A percentile compares a stretch with the other conserved stretches of the same genome.
Conservation (phyloP, 768 basidiomycete genomes). For the Amanita pseudoporphyria region DNA sequence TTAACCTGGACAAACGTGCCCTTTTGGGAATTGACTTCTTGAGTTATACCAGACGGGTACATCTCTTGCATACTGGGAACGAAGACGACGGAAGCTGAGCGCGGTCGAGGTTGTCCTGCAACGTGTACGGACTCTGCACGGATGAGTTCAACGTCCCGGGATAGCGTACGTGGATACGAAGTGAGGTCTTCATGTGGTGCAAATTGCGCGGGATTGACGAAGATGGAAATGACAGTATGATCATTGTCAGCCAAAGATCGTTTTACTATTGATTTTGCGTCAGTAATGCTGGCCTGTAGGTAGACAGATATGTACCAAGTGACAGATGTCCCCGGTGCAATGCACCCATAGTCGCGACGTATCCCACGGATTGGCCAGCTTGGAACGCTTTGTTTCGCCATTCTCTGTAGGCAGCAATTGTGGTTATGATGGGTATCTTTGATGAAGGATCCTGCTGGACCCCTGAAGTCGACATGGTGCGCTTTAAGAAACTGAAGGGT, state of each 20-base stretch:
- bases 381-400: conserved; percentile 67
- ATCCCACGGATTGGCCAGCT: conserved; percentile 64
- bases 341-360: conserved; percentile 98
- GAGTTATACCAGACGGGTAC: conserved; percentile 88
- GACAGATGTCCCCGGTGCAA: conserved; percentile 89
- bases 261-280: conserved; percentile 41
- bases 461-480: conserved; percentile 7
- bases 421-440: conserved; percentile 41
- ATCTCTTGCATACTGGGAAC: conserved; percentile 73
- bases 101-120: conserved; percentile 13
- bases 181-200: conserved; percentile 91
- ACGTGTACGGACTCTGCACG: conserved; percentile 23
- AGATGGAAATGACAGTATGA: conserved; percentile 86
- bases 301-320: conserved; percentile 49
- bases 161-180: conserved; percentile 84
- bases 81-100: conserved; percentile 64
- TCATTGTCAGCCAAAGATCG: conserved; percentile 72
- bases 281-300: neutral
- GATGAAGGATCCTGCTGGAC: conserved; percentile 20
- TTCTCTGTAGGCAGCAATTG: conserved; percentile 49
- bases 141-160: conserved; percentile 61
- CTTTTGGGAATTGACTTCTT: conserved; percentile 61
- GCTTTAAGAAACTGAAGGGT: neutral
- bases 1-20: conserved; percentile 92
- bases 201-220: conserved; percentile 97